A percentile compares a stretch with the other conserved stretches of the same genome.
phyloP scores from a whole-genome alignment of 192 early-diverging fungal genomes.

The Ambispora gerdemannii region DNA sequence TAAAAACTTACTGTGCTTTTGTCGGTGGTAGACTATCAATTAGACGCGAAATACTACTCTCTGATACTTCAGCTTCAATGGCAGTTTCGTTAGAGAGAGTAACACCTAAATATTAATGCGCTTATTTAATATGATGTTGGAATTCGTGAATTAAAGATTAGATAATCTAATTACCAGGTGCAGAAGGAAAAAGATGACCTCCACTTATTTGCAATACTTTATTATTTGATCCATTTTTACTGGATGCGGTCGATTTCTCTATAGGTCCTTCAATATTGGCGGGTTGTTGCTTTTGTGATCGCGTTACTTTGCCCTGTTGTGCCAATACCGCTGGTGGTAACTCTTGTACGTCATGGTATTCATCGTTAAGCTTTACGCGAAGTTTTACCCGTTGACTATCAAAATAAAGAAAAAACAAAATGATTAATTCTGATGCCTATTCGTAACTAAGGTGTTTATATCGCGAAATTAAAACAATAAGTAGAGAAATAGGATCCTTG shows the following conservation, averaged over 20 bases:
- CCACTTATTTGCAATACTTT: slow-evolving; percentile 3
- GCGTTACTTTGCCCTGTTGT: neutral
- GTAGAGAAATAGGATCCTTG: too few species aligned
- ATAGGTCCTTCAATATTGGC: neutral
- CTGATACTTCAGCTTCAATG: slow-evolving; percentile 18
- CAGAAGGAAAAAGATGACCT: slow-evolving; percentile 14
- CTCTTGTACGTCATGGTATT: slow-evolving; percentile 23
- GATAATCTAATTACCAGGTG: neutral
- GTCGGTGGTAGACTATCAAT: slow-evolving; percentile 22
- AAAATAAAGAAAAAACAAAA: neutral
- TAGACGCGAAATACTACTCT: neutral
- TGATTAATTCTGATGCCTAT: too few species aligned
- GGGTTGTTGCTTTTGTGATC: neutral
- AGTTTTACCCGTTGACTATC: slow-evolving; percentile 19
- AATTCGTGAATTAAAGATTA: neutral
- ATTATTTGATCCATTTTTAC: neutral
- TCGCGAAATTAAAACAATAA: too few species aligned
- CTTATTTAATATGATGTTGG: neutral
- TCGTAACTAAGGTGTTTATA: too few species aligned
- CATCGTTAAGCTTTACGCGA: slow-evolving; percentile 19
- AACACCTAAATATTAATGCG: neutral
- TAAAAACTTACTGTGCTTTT: slow-evolving; percentile 3
- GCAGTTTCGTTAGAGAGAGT: slow-evolving; percentile 6
- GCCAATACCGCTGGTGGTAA: slow-evolving; percentile 14
- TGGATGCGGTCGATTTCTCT: neutral